Conservation (phyloP, 306 rosid species). For the Ceratonia siliqua region DNA sequence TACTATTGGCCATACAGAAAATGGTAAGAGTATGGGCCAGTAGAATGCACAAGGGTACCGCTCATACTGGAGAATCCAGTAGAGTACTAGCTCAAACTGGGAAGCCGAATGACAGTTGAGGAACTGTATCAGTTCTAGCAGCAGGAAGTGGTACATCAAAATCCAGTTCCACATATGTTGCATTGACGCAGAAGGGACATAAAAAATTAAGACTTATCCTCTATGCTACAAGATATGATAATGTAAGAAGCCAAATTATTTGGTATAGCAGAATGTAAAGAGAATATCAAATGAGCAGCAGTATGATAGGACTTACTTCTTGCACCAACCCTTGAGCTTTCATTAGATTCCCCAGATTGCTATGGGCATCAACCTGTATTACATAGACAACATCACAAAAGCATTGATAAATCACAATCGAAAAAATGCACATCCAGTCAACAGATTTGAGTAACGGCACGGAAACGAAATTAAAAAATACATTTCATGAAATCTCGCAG, state of each 20-base stretch:
- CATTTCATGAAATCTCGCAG: neutral
- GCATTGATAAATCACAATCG: slow-evolving; percentile 7
- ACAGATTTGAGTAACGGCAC: too few species aligned
- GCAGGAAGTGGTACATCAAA: slow-evolving; percentile 28
- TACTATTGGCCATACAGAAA: slow-evolving; percentile 8
- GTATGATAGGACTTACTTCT: slow-evolving; percentile 66
- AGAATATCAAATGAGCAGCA: neutral
- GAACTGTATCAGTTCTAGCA: slow-evolving; percentile 18
- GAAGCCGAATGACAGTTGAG: slow-evolving; percentile 23
- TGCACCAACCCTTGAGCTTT: slow-evolving; percentile 70
- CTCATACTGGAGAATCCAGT: slow-evolving; percentile 19
- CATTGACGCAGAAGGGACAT: slow-evolving; percentile 1
- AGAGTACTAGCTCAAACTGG: slow-evolving; percentile 26
- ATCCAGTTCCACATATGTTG: slow-evolving; percentile 18
- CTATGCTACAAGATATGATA: slow-evolving; percentile 10
- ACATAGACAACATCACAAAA: neutral
- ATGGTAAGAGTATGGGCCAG: slow-evolving; percentile 29
- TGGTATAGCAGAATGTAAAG: neutral
- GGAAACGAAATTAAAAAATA: neutral
- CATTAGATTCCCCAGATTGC: slow-evolving; percentile 61
- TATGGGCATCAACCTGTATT: slow-evolving; percentile 56
- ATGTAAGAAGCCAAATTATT: neutral
- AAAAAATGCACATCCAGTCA: neutral
- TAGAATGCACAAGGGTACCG: slow-evolving; percentile 15
- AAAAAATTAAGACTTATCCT: neutral